A percentile compares a stretch with the other conserved stretches of the same genome.
Evolutionary conservation across 1,284 basidiomycete species (phyloP).

Genomic region (Taiwanofungus camphoratus): DNA sequence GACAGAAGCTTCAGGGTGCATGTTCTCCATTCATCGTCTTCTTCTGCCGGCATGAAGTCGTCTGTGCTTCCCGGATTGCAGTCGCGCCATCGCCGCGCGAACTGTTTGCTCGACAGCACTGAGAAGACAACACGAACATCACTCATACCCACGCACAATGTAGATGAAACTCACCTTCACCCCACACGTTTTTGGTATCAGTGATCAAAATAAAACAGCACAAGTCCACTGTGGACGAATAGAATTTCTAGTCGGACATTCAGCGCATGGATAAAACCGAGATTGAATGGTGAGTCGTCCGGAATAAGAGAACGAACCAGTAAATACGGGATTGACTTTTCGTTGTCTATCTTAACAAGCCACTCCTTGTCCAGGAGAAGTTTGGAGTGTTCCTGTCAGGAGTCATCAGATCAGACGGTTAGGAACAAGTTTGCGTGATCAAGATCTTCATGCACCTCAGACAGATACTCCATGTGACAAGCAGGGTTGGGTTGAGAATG

Average conservation of each 20-base stretch:
- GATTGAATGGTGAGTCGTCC: slow-evolving; percentile 5
- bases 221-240: slow-evolving; percentile 46
- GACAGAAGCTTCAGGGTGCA: slow-evolving; percentile 46
- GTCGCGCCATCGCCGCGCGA: slow-evolving; percentile 62
- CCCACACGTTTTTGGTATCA: slow-evolving; percentile 69
- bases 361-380: slow-evolving; percentile 60
- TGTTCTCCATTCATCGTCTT: slow-evolving; percentile 52
- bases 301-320: slow-evolving; percentile 48
- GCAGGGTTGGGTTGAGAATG: not conserved
- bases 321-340: slow-evolving; percentile 59
- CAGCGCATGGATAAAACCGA: not conserved
- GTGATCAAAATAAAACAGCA: slow-evolving; percentile 60
- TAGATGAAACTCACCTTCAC: slow-evolving; percentile 47
- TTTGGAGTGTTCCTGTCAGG: slow-evolving; percentile 49
- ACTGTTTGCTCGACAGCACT: slow-evolving; percentile 55
- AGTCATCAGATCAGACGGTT: not conserved
- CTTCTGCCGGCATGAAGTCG: slow-evolving; percentile 26
- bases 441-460: slow-evolving; percentile 39
- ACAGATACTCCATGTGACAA: slow-evolving; percentile 45
- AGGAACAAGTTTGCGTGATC: slow-evolving; percentile 5
- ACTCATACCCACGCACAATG: not conserved
- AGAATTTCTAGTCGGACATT: slow-evolving; percentile 45
- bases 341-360: slow-evolving; percentile 58
- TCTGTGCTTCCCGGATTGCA: slow-evolving; percentile 35
- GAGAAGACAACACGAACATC: slow-evolving; percentile 5